Evolutionary conservation across 345 rosid genomes (phyloP).

Genomic region (Mangifera indica): DNA sequence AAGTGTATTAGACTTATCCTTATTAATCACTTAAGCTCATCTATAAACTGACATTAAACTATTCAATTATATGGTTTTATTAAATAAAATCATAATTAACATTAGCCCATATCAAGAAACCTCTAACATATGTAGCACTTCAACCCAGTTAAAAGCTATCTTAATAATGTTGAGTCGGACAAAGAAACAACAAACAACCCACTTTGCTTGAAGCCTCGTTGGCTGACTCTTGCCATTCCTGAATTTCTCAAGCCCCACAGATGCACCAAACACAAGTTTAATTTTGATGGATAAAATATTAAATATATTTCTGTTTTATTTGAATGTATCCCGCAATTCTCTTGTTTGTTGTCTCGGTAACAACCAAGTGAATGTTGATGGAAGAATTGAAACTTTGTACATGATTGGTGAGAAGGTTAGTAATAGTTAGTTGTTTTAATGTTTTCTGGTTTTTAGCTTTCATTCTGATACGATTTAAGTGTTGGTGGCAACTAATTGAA

Average conservation of each 20-base stretch:
- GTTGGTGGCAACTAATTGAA: conserved; percentile 29
- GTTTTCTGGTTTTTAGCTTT: background rate
- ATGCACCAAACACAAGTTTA: conserved; percentile 53
- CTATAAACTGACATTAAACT: no score
- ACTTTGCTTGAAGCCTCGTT: conserved; percentile 77
- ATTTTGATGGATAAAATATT: background rate
- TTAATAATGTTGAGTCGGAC: conserved; percentile 28
- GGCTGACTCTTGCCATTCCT: conserved; percentile 44
- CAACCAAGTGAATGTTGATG: conserved; percentile 51
- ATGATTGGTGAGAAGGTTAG: conserved; percentile 50
- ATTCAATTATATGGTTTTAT: no score
- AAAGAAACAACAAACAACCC: conserved; percentile 31
- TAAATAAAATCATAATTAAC: no score
- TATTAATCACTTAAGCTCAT: no score
- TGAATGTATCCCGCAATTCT: background rate
- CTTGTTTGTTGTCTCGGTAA: background rate
- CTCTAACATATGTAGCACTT: conserved; percentile 56
- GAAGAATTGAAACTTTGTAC: conserved; percentile 39
- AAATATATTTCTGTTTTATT: background rate
- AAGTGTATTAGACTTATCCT: no score
- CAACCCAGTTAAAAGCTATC: conserved; percentile 35
- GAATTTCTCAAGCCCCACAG: conserved; percentile 60
- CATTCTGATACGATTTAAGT: background rate
- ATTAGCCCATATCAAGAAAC: no score
- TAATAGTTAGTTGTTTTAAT: background rate